Evolutionary conservation across 2,329 filamentous ascomycete genomes (phyloP), one percentile per base, ranked within the genome.

Genomic region (Fusarium sp.): DNA sequence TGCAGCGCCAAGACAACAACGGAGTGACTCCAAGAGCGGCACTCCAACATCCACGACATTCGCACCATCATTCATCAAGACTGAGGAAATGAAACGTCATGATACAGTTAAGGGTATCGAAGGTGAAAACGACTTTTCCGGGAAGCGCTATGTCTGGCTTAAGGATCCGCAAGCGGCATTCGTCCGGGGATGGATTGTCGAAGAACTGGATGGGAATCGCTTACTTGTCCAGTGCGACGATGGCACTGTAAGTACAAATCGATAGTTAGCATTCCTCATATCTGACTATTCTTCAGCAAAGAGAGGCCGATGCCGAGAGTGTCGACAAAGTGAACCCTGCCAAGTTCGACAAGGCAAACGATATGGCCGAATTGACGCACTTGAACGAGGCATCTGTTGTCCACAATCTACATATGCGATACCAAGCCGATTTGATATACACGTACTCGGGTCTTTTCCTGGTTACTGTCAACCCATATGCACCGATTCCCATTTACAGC

Each of bases 291-390:
- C 13, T 60, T 32, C 73, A 96, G 90, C 94, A 97, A 89, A 91
- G 94, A 74, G 93, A 97, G 78, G 91, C 96, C 54, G 91, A 95
- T 73, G 84, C 89, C 55, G 95, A 98, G 76, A 92, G 90, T 76
- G 94, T 98, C 74, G 97, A 99, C 86, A 98, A 98, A 83, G 97
- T 99, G 85, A 99, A 99, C 82, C 96, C 96, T 49, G 95, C 95
- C 78, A 99, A 99, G 81, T 99, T 99, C 83, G 96, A 99, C 88
- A 99, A 98, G 83, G 95, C 95, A 71, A 94, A 97, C 83, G 97
- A 99, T 81, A 99, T 99, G 96, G 96, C 97, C 27, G 96, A 99
- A 81, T 88, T 99, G 78, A 99, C 96, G 9, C 96, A 99, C 81
- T 85, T 99, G 71, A 99, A 99, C 82, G 96, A 99, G 83, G 93